phyloP scores from a whole-genome alignment of 2,329 filamentous ascomycete genomes.

The Talaromyces pinophilus region DNA sequence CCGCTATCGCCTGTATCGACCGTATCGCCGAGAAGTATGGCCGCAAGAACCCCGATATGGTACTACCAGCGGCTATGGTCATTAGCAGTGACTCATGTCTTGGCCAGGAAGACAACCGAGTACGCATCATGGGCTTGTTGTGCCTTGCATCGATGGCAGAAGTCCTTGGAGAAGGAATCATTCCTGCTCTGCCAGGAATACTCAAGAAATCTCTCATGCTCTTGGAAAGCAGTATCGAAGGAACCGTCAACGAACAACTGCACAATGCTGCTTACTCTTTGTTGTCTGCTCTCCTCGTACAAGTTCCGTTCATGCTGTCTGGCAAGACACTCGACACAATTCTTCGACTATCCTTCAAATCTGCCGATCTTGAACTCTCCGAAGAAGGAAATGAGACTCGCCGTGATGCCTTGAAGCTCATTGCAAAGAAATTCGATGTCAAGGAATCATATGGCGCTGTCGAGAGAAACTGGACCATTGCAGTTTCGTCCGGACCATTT shows the following conservation, averaged over 20 bases:
- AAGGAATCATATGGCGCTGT: slow-evolving; percentile 74
- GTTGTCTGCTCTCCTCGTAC: slow-evolving; percentile 74
- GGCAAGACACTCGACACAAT: slow-evolving; percentile 71
- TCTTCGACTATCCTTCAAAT: slow-evolving; percentile 70
- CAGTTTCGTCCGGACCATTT: slow-evolving; percentile 62
- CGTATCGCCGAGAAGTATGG: slow-evolving; percentile 94
- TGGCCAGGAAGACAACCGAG: slow-evolving; percentile 68
- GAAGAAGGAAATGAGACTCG: slow-evolving; percentile 66
- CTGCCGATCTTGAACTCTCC: slow-evolving; percentile 64
- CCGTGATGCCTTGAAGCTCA: slow-evolving; percentile 67
- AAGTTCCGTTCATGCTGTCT: slow-evolving; percentile 88
- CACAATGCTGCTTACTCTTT: slow-evolving; percentile 83
- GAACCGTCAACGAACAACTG: slow-evolving; percentile 61
- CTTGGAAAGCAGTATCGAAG: slow-evolving; percentile 63
- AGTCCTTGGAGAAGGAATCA: slow-evolving; percentile 80
- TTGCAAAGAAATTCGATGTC: slow-evolving; percentile 75
- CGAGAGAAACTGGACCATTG: slow-evolving; percentile 69
- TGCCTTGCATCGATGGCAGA: slow-evolving; percentile 88
- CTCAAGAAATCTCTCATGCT: slow-evolving; percentile 72
- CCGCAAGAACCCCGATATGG: slow-evolving; percentile 79
- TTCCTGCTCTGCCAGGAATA: slow-evolving; percentile 76
- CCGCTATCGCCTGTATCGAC: slow-evolving; percentile 85
- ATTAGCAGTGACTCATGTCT: slow-evolving; percentile 77
- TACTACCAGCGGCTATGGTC: slow-evolving; percentile 72
- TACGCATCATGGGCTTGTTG: slow-evolving; percentile 81